Base-by-base conservation (phyloP, 768 basidiomycete genomes). In the Tubosaeta sp. region DNA sequence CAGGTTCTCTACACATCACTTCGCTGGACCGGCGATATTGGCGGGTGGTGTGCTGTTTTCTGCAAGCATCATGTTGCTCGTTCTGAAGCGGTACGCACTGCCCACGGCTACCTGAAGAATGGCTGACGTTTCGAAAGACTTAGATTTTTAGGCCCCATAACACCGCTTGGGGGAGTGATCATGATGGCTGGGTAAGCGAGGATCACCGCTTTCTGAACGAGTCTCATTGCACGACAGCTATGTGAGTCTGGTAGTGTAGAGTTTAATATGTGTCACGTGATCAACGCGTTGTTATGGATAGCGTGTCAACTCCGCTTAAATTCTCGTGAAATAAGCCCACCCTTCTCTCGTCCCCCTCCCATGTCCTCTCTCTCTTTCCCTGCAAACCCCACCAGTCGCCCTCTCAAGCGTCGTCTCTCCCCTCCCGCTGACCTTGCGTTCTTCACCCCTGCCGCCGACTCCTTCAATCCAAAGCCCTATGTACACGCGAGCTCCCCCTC, bases 381-480 rank as follows among this genome's bases (percentile, higher is more conserved):
- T 8, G 43, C 43, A 16, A 29, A 27, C 25, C 12, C 22, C 9
- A 43, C 43, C 12, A 50, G 59, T n/a, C 70, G 68, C 46, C 61
- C 72, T 5, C 69, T 70, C 34, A 85, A 83, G 64, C 81, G 81
- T 47, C 75, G 74, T 38, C 68, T 78, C 34, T 66, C 73, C 3
- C 69, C 79, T 6, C 58, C 76, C n/a, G 60, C 74, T n/a, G 72
- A 78, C 51, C 68, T 80, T 47, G 70, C 77, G 32, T 85, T 87
- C 68, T 85, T 88, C 69, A 75, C 80, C 27, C 75, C 84, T 14
- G 79, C 84, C 14, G 76, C 81, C 47, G 69, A 79, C 50, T 82
- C 85, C 19, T 86, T 88, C 66, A 78, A 81, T 39, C 85, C 85
- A 41, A 76, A 73, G 41, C 84, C 85, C 8, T 87, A 86, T 61